Base-by-base conservation (phyloP, 116 monocot genomes). In the Posidonia oceanica region DNA sequence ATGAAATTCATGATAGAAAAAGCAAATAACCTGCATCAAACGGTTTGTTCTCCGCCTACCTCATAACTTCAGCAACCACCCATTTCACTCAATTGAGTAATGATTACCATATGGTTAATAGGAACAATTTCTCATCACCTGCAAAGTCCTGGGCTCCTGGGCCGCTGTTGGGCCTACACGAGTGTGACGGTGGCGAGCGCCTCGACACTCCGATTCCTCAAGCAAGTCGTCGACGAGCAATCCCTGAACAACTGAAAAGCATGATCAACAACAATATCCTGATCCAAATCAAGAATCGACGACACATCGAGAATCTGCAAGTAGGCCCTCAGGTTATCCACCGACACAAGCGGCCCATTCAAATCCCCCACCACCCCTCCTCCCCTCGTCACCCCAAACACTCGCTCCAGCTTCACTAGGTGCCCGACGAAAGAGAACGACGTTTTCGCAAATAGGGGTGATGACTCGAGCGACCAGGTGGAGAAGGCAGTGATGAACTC, bases 91-190 rank as follows among this genome's bases (percentile, higher is more conserved):
- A 29, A 29, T 29, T 29, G 1, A 0, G 29, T 29, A 29, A 29
- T 29, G 1, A 29, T 29, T 29, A 29, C 29, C 1, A 29, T 29
- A 29, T 29, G 1, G 1, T 1, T 48, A 48, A 8, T 48, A 48
- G 12, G 48, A 48, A 10, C 7, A 10, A 48, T 10, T 48, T 12
- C 7, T 48, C 8, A 10, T 48, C 36, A 92, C 92, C 97, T 97
- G 97, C 15, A 97, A 77, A 20, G 97, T 98, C 51, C 97, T 75
- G 13, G 93, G 90, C 70, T 92, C 93, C 78, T 92, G 97, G 29
- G 97, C 97, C n/a, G n/a, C n/a, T n/a, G n/a, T 79, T 79, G 92
- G 41, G 97, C 97, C 83, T 98, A 93, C 18, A 98, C 97, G 41
- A 98, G 90, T 16, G 92, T 87, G 15, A 89, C 92, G 13, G 90